phyloP scores from a whole-genome alignment of 2,329 filamentous ascomycete genomes.

The Chaetomium strumarium region DNA sequence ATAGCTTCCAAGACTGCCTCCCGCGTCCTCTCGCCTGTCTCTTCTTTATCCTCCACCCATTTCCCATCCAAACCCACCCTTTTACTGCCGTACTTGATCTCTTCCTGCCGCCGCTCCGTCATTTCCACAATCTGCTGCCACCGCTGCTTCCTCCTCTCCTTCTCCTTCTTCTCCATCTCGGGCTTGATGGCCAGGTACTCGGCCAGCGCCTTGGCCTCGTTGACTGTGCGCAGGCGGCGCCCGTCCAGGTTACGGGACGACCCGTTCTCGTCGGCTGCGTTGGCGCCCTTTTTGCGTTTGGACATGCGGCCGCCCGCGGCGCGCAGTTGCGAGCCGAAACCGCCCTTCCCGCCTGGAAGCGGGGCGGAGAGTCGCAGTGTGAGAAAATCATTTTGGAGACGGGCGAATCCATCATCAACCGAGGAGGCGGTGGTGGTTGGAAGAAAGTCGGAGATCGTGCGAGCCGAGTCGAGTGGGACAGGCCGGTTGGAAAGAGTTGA shows the following conservation, averaged over 20 bases:
- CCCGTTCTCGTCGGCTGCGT: conserved; percentile 73
- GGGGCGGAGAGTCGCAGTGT: conserved; percentile 74
- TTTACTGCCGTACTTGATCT: conserved; percentile 67
- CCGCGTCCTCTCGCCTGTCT: conserved; percentile 75
- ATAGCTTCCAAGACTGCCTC: conserved; percentile 68
- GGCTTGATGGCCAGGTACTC: conserved; percentile 95
- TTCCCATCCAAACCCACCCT: conserved; percentile 70
- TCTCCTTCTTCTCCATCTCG: conserved; percentile 93
- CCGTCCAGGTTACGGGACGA: conserved; percentile 93
- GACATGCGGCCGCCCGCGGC: conserved; percentile 98
- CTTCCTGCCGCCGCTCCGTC: conserved; percentile 76
- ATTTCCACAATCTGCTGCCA: conserved; percentile 87
- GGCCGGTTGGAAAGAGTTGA: conserved; percentile 76
- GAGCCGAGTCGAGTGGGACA: conserved; percentile 48
- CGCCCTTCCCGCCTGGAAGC: conserved; percentile 89
- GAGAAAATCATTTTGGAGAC: conserved; percentile 59
- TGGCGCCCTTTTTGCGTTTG: conserved; percentile 62
- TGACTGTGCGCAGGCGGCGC: conserved; percentile 80
- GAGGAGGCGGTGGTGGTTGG: conserved; percentile 28
- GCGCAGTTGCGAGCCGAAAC: conserved; percentile 93
- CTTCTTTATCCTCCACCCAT: conserved; percentile 94
- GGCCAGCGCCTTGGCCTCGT: conserved; percentile 89
- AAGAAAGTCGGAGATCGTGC: conserved; percentile 58
- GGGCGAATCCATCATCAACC: neutral
- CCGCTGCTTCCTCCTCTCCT: conserved; percentile 73